These are phyloP conservation scores for Achaetomium macrosporum DNA, from an alignment of 2,329 filamentous ascomycete genomes.

Conservation along the genomic window DNA sequence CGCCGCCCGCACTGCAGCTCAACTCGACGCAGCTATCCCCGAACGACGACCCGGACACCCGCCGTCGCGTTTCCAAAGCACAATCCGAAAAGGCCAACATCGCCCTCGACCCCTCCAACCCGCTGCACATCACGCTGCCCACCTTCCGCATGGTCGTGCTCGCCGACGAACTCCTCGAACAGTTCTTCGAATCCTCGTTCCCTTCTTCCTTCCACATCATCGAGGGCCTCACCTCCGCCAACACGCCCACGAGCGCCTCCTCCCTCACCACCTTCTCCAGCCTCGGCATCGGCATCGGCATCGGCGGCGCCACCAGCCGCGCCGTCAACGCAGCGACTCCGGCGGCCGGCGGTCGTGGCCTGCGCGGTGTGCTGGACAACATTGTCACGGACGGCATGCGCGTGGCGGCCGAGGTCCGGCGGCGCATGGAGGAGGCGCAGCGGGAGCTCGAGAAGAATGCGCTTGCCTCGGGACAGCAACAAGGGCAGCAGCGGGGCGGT, in stretches of 20 bases:
- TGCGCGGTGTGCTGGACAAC: constrained; percentile 90
- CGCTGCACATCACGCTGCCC: constrained; percentile 89
- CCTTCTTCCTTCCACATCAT: constrained; percentile 86
- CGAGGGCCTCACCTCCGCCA: constrained; percentile 47
- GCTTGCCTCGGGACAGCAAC: constrained; percentile 31
- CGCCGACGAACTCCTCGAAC: constrained; percentile 89
- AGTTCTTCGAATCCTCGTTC: constrained; percentile 96
- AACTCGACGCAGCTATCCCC: constrained; percentile 19
- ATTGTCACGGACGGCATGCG: constrained; percentile 97
- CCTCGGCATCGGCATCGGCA: constrained; percentile 49
- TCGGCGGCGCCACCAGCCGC: constrained; percentile 41
- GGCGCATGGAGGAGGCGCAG: constrained; percentile 93
- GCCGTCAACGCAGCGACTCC: constrained; percentile 1
- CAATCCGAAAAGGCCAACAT: constrained; percentile 76
- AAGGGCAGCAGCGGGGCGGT: constrained; percentile 55
- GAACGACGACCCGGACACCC: constrained; percentile 25
- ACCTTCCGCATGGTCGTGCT: constrained; percentile 99
- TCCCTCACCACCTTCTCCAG: constrained; percentile 83
- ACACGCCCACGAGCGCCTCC: constrained; percentile 45
- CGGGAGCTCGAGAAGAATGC: constrained; percentile 82
- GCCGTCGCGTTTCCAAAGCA: constrained; percentile 51
- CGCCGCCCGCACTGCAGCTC: constrained; percentile 24
- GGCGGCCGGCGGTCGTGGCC: constrained; percentile 52
- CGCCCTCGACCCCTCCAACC: constrained; percentile 86
- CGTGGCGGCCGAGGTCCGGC: constrained; percentile 84